Evolutionary conservation across 2,329 filamentous ascomycete species (phyloP), one percentile per base, ranked within the genome.

Genomic region (Aspergillus fumigatus): DNA sequence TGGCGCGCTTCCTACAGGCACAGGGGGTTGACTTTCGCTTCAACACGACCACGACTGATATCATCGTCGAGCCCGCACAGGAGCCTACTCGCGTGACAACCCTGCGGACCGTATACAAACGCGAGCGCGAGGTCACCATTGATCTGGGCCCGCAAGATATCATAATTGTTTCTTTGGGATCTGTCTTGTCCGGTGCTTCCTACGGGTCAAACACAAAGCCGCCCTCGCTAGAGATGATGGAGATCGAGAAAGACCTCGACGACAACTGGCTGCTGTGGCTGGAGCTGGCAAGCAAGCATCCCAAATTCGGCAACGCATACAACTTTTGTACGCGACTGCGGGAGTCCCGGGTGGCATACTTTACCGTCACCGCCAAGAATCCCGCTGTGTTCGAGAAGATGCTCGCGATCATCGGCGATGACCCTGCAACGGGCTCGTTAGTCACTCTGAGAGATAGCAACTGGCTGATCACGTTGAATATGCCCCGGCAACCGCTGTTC

Each of bases 401-500:
- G 11, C 17, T 41, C 3, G 55, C 63, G 14, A 65, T 68, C 54
- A 70, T 73, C 19, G 69, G 67, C 45, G 68, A 73, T 48, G 56
- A 65, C 11, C 67, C 73, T 0, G 70, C 70, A 1, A 70, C 70
- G 0, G 68, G 70, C 4, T 70, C 70, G 11, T 69, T 77, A 8
- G 66, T 78, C 19, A 73, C 70, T 0, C 61, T 76, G 17, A 69
- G 69, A 53, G 73, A 79, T 53, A 74, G 71, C 57, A 65, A 65
- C 8, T 80, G 77, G 77, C 60, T 75, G 1, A 51, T 79, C 40
- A 75, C 65, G 54, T 68, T 76, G 53, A 73, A 70, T 3, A 64
- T 79, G 47, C 76, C 76, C 19, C 65, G 65, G 10, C 77, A 80
- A 52, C 77, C 75, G 7, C 67, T 78, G 54, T 77, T 78, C 57